phyloP scores from a whole-genome alignment of 169 alveolate genomes.

The Ichthyophthirius multifiliis region DNA sequence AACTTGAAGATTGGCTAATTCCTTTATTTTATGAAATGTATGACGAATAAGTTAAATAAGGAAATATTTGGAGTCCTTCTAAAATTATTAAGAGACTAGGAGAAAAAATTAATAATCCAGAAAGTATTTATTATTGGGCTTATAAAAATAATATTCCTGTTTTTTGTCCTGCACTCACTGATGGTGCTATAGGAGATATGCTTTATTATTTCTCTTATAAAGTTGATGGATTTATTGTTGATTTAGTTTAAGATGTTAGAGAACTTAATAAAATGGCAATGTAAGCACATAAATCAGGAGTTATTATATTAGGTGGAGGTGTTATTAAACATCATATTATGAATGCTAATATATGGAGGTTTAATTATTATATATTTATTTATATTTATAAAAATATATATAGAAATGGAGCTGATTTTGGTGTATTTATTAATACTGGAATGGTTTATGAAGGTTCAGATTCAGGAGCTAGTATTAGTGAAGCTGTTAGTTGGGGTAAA shows the following conservation, averaged over 20 bases:
- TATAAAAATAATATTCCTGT: constrained; percentile 97
- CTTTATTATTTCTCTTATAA: constrained; percentile 83
- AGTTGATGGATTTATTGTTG: constrained; percentile 91
- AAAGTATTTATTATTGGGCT: constrained; percentile 98
- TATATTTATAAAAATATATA: background rate
- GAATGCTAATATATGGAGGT: constrained; percentile 96
- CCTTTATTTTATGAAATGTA: constrained; percentile 95
- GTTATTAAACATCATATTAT: constrained; percentile 98
- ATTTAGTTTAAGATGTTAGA: constrained; percentile 94
- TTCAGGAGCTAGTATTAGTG: constrained; percentile 98
- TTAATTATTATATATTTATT: background rate
- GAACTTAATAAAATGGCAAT: constrained; percentile 87
- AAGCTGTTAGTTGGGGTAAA: constrained; percentile 99
- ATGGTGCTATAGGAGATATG: constrained; percentile 94
- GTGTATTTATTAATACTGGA: constrained; percentile 97
- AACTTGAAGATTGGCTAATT: constrained; percentile 96
- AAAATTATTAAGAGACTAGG: constrained; percentile 94
- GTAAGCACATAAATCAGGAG: constrained; percentile 86
- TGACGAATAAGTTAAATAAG: constrained; percentile 26
- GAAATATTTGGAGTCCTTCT: constrained; percentile 88
- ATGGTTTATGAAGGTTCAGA: constrained; percentile 98
- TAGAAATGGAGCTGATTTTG: constrained; percentile 99
- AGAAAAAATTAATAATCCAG: constrained; percentile 93
- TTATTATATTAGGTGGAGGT: constrained; percentile 98
- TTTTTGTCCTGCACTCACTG: constrained; percentile 99